phyloP scores from a whole-genome alignment of 202 grass and related monocot species.

The Carex sylvatica region DNA sequence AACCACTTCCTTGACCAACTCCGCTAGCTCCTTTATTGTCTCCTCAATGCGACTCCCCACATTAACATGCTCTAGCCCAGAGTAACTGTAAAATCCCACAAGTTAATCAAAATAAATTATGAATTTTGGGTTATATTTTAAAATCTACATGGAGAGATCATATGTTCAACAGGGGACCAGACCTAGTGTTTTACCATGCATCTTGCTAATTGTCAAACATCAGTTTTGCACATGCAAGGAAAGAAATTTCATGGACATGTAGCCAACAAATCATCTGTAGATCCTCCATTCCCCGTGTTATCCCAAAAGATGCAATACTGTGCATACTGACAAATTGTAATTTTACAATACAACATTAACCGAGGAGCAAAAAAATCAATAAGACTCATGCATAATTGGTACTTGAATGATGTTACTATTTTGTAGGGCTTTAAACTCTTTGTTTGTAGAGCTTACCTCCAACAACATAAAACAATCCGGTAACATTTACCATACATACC shows the following conservation, averaged over 20 bases:
- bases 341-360: background rate
- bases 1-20: constrained; percentile 69
- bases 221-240: background rate
- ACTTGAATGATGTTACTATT: background rate
- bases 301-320: background rate
- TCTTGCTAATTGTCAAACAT: background rate
- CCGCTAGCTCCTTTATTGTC: constrained; percentile 59
- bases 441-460: background rate
- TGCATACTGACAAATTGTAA: background rate
- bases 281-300: background rate
- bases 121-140: background rate
- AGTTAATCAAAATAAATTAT: background rate
- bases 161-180: background rate
- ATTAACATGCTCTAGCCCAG: constrained; percentile 51
- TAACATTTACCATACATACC: background rate
- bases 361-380: background rate
- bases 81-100: constrained; percentile 36
- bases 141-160: background rate
- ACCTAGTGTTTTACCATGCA: background rate
- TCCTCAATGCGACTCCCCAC: constrained; percentile 44
- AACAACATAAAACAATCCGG: background rate
- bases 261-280: background rate
- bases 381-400: background rate
- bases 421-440: background rate
- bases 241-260: background rate